Percentiles rank a stretch among this genome's conserved stretches.
Evolutionary conservation across 2,329 filamentous ascomycete genomes (phyloP).

Genomic region (Botrytis squamosa): DNA sequence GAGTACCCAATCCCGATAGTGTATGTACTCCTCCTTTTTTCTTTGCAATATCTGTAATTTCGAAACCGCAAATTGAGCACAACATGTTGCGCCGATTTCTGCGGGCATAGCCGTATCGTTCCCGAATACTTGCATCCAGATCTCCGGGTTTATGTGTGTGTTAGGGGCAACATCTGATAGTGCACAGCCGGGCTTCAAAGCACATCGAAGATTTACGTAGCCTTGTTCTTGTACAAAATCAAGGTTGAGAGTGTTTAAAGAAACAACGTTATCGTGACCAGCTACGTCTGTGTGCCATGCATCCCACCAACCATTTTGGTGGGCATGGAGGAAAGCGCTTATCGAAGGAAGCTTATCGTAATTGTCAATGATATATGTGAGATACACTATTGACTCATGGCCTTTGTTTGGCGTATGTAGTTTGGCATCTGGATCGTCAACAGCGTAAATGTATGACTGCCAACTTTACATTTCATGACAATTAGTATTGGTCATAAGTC

Average conservation of each 20-base stretch:
- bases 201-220: conserved; percentile 61
- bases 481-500: neutral
- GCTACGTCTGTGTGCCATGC: conserved; percentile 27
- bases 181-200: conserved; percentile 56
- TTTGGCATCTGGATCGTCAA: conserved; percentile 35
- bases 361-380: conserved; percentile 61
- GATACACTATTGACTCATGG: conserved; percentile 34
- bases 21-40: conserved; percentile 53
- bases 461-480: neutral
- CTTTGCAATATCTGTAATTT: conserved; percentile 50
- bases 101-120: conserved; percentile 42
- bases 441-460: conserved; percentile 28
- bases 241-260: conserved; percentile 28
- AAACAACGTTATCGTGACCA: conserved; percentile 38
- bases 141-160: conserved; percentile 44
- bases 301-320: conserved; percentile 45
- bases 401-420: conserved; percentile 51
- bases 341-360: conserved; percentile 51
- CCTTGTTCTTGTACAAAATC: conserved; percentile 48
- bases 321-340: conserved; percentile 43
- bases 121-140: conserved; percentile 40
- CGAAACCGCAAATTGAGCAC: conserved; percentile 63
- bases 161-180: conserved; percentile 37
- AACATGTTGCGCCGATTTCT: conserved; percentile 54
- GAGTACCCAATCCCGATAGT: conserved; percentile 58